Conservation (phyloP, 1,284 basidiomycete species). For the Heliocybe sulcata region DNA sequence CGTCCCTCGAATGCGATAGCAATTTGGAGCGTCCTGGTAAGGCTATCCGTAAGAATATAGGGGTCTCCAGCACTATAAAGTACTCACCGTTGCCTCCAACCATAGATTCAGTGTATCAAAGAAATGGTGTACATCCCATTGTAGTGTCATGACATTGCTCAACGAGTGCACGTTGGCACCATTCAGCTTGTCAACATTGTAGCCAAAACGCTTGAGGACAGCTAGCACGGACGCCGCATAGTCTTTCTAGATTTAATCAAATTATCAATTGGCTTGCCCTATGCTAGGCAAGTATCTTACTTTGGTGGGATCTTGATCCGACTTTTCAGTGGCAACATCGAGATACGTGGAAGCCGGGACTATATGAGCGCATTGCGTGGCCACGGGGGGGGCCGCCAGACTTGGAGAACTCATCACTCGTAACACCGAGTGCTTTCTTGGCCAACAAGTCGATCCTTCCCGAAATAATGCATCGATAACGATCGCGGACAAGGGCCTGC, state of each 20-base stretch:
- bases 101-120: conserved; percentile 1
- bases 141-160: conserved; percentile 5
- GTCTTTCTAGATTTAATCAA: not conserved
- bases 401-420: not conserved
- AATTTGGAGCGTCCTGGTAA: not conserved
- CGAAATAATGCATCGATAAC: conserved; percentile 2
- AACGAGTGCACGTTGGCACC: conserved; percentile 1
- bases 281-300: not conserved
- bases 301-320: not conserved
- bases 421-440: not conserved
- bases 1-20: not conserved
- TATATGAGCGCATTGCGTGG: conserved; percentile 5
- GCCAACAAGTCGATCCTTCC: conserved; percentile 1
- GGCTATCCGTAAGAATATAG: not conserved
- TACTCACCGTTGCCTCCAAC: conserved; percentile 5
- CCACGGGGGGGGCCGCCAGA: not conserved
- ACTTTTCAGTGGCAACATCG: not conserved
- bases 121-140: not conserved
- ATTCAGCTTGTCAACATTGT: conserved; percentile 4
- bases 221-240: conserved; percentile 4
- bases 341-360: conserved; percentile 3
- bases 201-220: conserved; percentile 1
- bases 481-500: too few relatives aligned
- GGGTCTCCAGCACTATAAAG: not conserved
- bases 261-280: not conserved